Evolutionary conservation across 108 stramenopile species (phyloP).

Genomic region (Nitzschia inconspicua): DNA sequence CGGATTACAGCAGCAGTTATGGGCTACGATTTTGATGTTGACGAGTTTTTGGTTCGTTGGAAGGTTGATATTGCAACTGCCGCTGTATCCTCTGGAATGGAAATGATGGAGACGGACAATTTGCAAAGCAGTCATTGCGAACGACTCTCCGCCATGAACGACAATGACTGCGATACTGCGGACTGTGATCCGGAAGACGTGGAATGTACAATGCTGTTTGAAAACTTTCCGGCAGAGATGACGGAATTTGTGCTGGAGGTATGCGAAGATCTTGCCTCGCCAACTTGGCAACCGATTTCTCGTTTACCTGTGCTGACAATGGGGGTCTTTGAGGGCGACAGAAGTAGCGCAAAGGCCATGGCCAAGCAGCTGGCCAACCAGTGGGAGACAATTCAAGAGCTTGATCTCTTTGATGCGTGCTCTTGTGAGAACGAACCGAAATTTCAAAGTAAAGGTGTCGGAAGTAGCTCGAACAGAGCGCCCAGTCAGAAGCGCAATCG

Average conservation of each 20-base stretch:
- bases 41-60: slow-evolving; percentile 5
- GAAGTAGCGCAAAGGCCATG: slow-evolving; percentile 35
- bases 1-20: slow-evolving; percentile 9
- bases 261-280: no score
- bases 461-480: no score
- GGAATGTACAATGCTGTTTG: not conserved
- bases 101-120: slow-evolving; percentile 19
- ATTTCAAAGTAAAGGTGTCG: no score
- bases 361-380: slow-evolving; percentile 27
- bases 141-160: not conserved
- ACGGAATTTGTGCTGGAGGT: no score
- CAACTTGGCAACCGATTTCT: slow-evolving; percentile 1
- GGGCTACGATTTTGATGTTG: no score
- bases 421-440: no score
- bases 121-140: not conserved
- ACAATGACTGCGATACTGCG: not conserved
- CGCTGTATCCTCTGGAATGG: slow-evolving; percentile 19
- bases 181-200: not conserved
- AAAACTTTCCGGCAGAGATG: no score
- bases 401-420: no score
- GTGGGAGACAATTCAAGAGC: no score
- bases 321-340: slow-evolving; percentile 39
- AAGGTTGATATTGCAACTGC: slow-evolving; percentile 11
- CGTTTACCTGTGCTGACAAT: slow-evolving; percentile 25
- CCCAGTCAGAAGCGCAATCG: no score